Percentiles rank a stretch among this genome's conserved stretches.
These are phyloP conservation scores for Protostelium mycophagum DNA, from an alignment of 78 protist genomes.

Conservation along the genomic window DNA sequence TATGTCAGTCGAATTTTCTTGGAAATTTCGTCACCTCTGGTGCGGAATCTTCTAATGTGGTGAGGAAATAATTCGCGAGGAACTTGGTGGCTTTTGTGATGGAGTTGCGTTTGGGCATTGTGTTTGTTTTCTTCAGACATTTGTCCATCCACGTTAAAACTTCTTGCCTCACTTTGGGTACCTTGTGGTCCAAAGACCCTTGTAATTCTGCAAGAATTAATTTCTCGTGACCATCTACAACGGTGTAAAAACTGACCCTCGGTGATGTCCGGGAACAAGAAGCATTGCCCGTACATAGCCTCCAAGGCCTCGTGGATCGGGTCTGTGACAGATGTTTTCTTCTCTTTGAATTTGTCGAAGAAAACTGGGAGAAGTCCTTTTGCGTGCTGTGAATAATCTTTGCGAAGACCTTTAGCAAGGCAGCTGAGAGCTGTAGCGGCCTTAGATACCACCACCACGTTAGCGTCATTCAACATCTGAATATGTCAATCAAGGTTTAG, in stretches of 20 bases:
- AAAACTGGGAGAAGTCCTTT: conserved; percentile 26
- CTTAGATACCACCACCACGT: conserved; percentile 31
- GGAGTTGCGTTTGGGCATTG: background rate
- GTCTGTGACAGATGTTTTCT: conserved; percentile 15
- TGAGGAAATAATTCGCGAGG: conserved; percentile 40
- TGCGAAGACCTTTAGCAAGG: conserved; percentile 33
- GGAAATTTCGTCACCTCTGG: background rate
- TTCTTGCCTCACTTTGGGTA: conserved; percentile 32
- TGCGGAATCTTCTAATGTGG: conserved; percentile 16
- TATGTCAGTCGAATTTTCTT: too few species aligned
- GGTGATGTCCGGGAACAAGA: conserved; percentile 14
- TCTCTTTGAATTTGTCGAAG: conserved; percentile 44
- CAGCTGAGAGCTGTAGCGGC: conserved; percentile 24
- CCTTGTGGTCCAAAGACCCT: conserved; percentile 16
- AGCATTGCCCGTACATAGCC: background rate
- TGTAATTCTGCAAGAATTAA: background rate
- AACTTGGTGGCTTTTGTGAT: conserved; percentile 14
- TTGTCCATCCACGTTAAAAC: conserved; percentile 3
- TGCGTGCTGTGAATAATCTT: background rate
- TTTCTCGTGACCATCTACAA: background rate
- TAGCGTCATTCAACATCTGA: conserved; percentile 34
- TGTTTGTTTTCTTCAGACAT: conserved; percentile 26
- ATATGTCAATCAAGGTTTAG: background rate
- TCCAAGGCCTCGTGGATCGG: conserved; percentile 39
- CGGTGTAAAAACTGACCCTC: conserved; percentile 20